Evolutionary conservation across 2,329 filamentous ascomycete genomes (phyloP), one percentile per base, ranked within the genome.

Genomic region (Aspergillus neotritici): DNA sequence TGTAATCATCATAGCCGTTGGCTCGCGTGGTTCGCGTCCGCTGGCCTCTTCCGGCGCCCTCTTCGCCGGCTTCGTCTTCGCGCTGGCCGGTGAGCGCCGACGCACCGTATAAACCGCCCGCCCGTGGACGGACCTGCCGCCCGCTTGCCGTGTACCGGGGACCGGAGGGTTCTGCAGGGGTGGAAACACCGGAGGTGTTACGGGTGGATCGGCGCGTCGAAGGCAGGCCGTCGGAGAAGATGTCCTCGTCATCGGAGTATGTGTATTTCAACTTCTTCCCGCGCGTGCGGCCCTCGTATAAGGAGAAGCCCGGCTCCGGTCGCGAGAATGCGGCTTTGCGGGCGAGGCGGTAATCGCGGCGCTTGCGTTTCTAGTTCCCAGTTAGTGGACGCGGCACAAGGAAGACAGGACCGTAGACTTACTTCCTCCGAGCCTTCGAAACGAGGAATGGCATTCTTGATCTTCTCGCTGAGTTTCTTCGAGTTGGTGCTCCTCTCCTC

Each of bases 261-360:
- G 88, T 98, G 62, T 98, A 98, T 66, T 90, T 94, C 70, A 94
- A 86, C 48, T 91, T 86, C 73, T 98, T 97, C 44, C 93, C 93
- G 46, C 93, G 82, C 4, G 94, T 98, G 41, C 93, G 87, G 38
- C 93, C 93, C 70, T 98, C 93, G 64, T 98, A 98, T 45, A 94
- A 74, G 1, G 90, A 96, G 62, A 91, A 94, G 4, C 89, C 89
- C 8, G 86, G 84, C 55, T 95, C 90, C 5, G 89, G 88, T 4
- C 89, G 81, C 53, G 85, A 79, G 68, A 97, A 97, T 46, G 86
- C 84, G 48, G 91, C 87, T 61, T 91, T 91, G 50, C 87, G 87
- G 56, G 82, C 77, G 61, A 87, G 80, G 12, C 93, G 84, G 60
- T 98, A 97, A 58, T 98, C 93, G 45, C 93, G 85, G 34, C 90